Conservation (phyloP, 495 filamentous ascomycete species). For the Elaphomyces granulatus region DNA sequence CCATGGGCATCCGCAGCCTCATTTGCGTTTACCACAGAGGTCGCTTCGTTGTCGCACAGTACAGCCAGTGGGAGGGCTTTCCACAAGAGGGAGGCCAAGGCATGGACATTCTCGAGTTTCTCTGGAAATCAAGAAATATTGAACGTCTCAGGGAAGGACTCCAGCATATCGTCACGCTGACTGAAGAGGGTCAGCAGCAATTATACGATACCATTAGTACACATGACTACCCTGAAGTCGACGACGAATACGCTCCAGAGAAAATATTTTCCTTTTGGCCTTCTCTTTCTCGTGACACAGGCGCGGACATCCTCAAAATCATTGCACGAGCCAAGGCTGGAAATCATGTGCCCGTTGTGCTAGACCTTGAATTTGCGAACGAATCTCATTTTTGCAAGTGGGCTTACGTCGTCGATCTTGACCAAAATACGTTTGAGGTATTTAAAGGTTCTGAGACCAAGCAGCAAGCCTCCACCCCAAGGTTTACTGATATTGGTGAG, state of each 20-base stretch:
- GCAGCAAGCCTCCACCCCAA: no score
- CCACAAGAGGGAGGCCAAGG: conserved; percentile 10
- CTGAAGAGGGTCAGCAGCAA: conserved; percentile 1
- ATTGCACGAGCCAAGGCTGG: conserved; percentile 1
- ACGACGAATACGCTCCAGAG: background rate
- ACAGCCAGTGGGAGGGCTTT: conserved; percentile 10
- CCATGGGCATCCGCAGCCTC: conserved; percentile 4
- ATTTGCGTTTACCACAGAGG: conserved; percentile 5
- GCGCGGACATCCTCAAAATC: conserved; percentile 4
- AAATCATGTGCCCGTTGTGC: background rate
- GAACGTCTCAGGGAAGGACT: conserved; percentile 7
- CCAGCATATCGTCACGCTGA: conserved; percentile 2
- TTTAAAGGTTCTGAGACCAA: conserved; percentile 1
- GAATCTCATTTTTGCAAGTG: conserved; percentile 4
- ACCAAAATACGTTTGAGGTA: conserved; percentile 4
- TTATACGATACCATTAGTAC: no score
- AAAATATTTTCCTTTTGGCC: background rate
- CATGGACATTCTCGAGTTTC: conserved; percentile 5
- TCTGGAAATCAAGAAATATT: conserved; percentile 6
- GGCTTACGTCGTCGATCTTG: conserved; percentile 6
- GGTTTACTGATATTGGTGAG: no score
- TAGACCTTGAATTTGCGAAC: background rate
- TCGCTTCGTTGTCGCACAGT: conserved; percentile 9
- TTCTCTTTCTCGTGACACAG: conserved; percentile 3
- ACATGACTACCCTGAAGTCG: background rate